phyloP scores from a whole-genome alignment of 2,329 filamentous ascomycete species.

The Alternaria triticimaculans region DNA sequence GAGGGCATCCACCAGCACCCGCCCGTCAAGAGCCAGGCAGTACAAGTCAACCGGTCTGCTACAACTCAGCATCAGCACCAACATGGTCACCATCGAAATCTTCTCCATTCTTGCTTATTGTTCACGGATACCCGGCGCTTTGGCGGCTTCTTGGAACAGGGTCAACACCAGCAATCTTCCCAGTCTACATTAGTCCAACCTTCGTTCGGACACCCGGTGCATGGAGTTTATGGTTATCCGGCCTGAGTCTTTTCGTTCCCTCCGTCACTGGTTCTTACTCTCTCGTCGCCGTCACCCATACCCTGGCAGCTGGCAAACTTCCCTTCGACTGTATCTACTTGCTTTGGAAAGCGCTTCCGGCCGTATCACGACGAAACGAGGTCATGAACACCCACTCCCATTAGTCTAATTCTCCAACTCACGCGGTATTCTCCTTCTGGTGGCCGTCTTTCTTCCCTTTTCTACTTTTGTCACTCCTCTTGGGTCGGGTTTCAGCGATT shows the following conservation, averaged over 20 bases:
- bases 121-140: conserved; percentile 42
- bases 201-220: conserved; percentile 28
- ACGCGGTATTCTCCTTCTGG: conserved; percentile 13
- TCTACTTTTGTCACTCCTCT: conserved; percentile 15
- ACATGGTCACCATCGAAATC: conserved; percentile 35
- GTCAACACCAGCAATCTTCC: conserved; percentile 27
- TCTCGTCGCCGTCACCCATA: background rate
- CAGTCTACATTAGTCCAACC: conserved; percentile 22
- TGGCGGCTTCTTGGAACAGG: conserved; percentile 35
- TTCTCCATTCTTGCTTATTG: conserved; percentile 50
- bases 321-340: conserved; percentile 40
- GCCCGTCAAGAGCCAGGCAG: conserved; percentile 14
- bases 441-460: conserved; percentile 17
- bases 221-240: conserved; percentile 35
- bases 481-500: conserved; percentile 5
- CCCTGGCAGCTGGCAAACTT: conserved; percentile 14
- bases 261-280: conserved; percentile 6
- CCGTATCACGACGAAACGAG: conserved; percentile 46
- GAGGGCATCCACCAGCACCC: conserved; percentile 20
- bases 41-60: conserved; percentile 13
- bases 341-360: conserved; percentile 38
- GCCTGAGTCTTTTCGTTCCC: conserved; percentile 20
- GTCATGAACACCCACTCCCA: conserved; percentile 41
- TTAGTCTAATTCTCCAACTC: conserved; percentile 30
- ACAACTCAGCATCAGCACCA: conserved; percentile 22